Percentiles rank a stretch among this genome's conserved stretches.
Conservation (phyloP, 441 rosid genomes). For the Gossypium trilobum region DNA sequence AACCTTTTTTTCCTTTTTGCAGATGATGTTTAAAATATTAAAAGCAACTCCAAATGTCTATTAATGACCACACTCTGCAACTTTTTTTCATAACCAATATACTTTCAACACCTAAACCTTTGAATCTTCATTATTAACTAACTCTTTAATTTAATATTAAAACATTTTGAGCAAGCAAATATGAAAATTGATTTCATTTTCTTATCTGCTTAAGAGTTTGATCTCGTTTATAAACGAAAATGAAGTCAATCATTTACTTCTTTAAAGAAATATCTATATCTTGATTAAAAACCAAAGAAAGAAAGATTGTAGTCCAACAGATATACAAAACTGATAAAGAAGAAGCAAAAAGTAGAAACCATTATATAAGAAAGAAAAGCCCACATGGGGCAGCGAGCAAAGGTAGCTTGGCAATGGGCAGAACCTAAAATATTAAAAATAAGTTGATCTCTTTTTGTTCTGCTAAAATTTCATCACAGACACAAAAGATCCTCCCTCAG, state of each 20-base stretch:
- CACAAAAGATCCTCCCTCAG: constrained; percentile 17
- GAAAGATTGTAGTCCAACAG: too few species aligned
- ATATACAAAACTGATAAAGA: not conserved
- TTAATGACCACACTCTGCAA: not conserved
- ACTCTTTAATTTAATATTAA: too few species aligned
- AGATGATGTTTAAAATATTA: not conserved
- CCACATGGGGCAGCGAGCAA: constrained; percentile 16
- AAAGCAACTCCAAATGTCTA: not conserved
- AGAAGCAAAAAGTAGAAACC: not conserved
- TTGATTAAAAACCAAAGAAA: too few species aligned
- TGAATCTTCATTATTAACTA: too few species aligned
- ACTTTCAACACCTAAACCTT: not conserved
- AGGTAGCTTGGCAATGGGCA: not conserved
- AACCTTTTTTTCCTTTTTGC: not conserved
- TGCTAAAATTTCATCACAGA: constrained; percentile 25
- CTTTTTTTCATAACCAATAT: not conserved
- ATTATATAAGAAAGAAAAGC: not conserved
- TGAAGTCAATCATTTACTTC: too few species aligned
- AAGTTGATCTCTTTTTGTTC: not conserved
- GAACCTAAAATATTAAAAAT: not conserved
- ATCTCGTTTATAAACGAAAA: too few species aligned
- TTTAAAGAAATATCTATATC: too few species aligned
- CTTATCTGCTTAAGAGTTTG: too few species aligned
- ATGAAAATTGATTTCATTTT: too few species aligned
- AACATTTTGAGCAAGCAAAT: too few species aligned